Base-by-base conservation (phyloP, 2,329 filamentous ascomycete species). In the Coniochaeta sp. region DNA sequence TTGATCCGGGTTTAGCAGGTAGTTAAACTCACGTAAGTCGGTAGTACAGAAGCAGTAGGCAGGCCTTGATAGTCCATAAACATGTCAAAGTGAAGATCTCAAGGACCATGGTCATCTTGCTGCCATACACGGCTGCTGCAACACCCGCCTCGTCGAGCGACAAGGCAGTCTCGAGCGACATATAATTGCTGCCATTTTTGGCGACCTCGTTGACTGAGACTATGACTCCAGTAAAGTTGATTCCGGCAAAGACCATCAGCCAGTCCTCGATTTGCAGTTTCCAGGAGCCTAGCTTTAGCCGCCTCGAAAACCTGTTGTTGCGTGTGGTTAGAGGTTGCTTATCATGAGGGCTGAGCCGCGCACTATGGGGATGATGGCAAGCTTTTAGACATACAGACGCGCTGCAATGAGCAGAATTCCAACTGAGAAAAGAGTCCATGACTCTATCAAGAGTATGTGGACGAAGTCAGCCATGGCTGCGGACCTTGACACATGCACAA, bases 241-340 rank as follows among this genome's bases (percentile, higher is more conserved):
- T 40, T 68, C 71, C 71, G 8, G 79, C 77, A 59, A 83, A 72
- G 9, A 80, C 47, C 81, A 86, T 86, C 26, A 83, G 71, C 66
- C 78, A 84, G 66, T 87, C 84, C 64, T 86, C 84, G 28, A 78
- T 66, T 65, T 82, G 79, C n/a, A 84, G 76, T 7, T 73, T 73
- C 47, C 64, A 77, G 70, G 43, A 76, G 17, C 79, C 75, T 33
- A 84, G 66, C 57, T 70, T 71, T 19, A 75, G 66, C 1, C 71
- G 69, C 16, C 73, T 66, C 8, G 73, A 71, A 38, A 67, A 50
- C 34, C 62, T 62, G 34, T n/a, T 17, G 24, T 33, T 44, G 12
- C 40, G 38, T 26, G 22, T 3, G 4, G 56, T 58, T 24, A 58
- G 33, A 9, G 19, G n/a, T 16, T 31, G 52, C 6, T n/a, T 24